Conservation (phyloP, 2,329 filamentous ascomycete genomes). For the Bipolaris gigantea region DNA sequence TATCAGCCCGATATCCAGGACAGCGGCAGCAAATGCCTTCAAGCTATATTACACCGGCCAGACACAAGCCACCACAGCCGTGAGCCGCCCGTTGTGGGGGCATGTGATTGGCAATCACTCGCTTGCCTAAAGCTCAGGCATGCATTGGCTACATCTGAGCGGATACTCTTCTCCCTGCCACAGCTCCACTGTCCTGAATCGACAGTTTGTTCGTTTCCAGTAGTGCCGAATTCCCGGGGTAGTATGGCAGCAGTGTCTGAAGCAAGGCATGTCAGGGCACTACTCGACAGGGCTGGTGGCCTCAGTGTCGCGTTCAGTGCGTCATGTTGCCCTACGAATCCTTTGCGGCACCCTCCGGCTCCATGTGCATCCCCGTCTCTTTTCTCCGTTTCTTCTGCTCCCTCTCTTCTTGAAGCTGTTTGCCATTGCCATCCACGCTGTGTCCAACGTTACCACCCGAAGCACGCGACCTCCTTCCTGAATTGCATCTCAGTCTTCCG, state of each 20-base stretch:
- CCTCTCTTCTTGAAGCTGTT: background rate
- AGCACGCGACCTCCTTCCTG: slow-evolving; percentile 14
- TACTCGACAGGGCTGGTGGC: background rate
- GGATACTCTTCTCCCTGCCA: slow-evolving; percentile 3
- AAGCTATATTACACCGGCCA: background rate
- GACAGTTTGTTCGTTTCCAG: background rate
- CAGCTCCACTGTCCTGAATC: slow-evolving; percentile 3
- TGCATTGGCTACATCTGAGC: slow-evolving; percentile 22
- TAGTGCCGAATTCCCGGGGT: slow-evolving; percentile 3
- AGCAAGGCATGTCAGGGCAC: background rate
- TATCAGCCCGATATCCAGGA: too few relatives aligned
- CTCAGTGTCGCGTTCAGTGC: background rate
- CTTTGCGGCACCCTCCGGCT: background rate
- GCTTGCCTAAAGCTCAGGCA: slow-evolving; percentile 17
- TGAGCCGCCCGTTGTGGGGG: background rate
- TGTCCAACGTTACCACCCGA: background rate
- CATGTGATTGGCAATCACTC: background rate
- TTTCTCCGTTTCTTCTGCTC: background rate
- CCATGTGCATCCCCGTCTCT: background rate
- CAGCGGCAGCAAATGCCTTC: background rate
- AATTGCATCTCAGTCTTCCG: background rate
- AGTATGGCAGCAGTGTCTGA: background rate
- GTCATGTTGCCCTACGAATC: slow-evolving; percentile 5
- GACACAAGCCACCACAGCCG: background rate
- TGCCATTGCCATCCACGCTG: background rate